These are phyloP conservation scores for Phanerodontia chrysosporium DNA, from an alignment of 768 basidiomycete genomes.

Conservation along the genomic window DNA sequence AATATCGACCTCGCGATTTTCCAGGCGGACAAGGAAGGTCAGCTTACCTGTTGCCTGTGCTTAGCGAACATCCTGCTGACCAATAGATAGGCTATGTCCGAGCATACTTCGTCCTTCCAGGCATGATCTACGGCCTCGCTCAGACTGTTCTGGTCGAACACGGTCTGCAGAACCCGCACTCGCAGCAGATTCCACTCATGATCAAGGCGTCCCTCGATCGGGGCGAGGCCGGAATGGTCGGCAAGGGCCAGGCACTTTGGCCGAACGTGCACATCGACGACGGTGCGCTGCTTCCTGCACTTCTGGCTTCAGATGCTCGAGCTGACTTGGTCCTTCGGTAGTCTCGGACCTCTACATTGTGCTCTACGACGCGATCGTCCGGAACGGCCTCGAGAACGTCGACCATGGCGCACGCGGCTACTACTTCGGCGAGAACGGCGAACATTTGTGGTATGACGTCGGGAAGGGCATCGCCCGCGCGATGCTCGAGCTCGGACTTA, in stretches of 20 bases:
- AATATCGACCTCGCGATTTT: slow-evolving; percentile 45
- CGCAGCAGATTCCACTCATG: slow-evolving; percentile 44
- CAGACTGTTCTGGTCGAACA: slow-evolving; percentile 41
- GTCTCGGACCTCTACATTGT: slow-evolving; percentile 40
- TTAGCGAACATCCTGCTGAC: no score
- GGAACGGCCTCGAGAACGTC: slow-evolving; percentile 19
- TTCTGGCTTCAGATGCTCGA: no score
- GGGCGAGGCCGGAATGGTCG: slow-evolving; percentile 49
- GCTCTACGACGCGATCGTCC: slow-evolving; percentile 37
- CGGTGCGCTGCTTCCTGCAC: slow-evolving; percentile 27
- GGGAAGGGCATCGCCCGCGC: slow-evolving; percentile 33
- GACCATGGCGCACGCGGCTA: slow-evolving; percentile 34
- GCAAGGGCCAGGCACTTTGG: slow-evolving; percentile 57
- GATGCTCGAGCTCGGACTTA: slow-evolving; percentile 27
- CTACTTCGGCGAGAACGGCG: slow-evolving; percentile 32
- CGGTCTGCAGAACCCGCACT: slow-evolving; percentile 50
- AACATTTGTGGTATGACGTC: slow-evolving; percentile 31
- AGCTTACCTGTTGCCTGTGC: no score
- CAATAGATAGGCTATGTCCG: slow-evolving; percentile 50
- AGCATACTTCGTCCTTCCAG: slow-evolving; percentile 49
- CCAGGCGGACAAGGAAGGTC: slow-evolving; percentile 43
- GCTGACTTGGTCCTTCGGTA: no score
- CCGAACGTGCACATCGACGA: slow-evolving; percentile 53
- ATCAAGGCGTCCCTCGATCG: slow-evolving; percentile 43
- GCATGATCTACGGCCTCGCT: slow-evolving; percentile 58